phyloP scores from a whole-genome alignment of 2,329 filamentous ascomycete species.

The Lasiodiplodia hormozganensis region DNA sequence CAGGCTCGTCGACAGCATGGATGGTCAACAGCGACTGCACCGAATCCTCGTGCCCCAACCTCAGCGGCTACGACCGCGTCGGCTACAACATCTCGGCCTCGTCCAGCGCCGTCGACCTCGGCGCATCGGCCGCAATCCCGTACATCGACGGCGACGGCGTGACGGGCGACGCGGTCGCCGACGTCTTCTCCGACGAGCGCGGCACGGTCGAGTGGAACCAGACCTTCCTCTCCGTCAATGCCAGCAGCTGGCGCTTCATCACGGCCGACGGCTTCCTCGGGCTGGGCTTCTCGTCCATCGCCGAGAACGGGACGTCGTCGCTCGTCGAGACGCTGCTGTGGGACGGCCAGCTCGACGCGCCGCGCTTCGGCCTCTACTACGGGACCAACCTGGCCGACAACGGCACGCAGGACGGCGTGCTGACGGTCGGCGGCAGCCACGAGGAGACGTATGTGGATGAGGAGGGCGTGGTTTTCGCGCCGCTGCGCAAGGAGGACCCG shows the following conservation, averaged over 20 bases:
- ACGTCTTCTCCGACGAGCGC: constrained; percentile 31
- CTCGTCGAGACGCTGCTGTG: constrained; percentile 35
- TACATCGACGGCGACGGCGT: constrained; percentile 34
- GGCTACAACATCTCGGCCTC: constrained; percentile 33
- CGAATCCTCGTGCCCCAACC: constrained; percentile 30
- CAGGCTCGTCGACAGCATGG: constrained; percentile 33
- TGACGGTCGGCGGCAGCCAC: constrained; percentile 43
- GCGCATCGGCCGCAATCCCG: constrained; percentile 25
- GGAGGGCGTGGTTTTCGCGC: constrained; percentile 57
- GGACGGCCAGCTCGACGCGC: constrained; percentile 32
- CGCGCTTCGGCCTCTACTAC: constrained; percentile 34
- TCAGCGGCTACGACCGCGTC: constrained; percentile 30
- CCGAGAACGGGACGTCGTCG: constrained; percentile 30
- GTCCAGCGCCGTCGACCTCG: constrained; percentile 30
- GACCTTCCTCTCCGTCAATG: constrained; percentile 33
- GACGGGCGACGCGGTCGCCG: constrained; percentile 30
- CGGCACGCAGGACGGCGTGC: constrained; percentile 32
- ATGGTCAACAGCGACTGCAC: constrained; percentile 34
- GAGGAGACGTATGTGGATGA: constrained; percentile 67
- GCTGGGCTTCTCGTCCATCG: constrained; percentile 35
- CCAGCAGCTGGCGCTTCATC: constrained; percentile 34
- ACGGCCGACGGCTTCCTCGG: constrained; percentile 35
- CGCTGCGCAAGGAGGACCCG: constrained; percentile 30
- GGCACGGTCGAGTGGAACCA: constrained; percentile 34
- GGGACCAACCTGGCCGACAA: constrained; percentile 31